Base-by-base conservation (phyloP, 1,139 yeast species). In the Diutina neorugosa region DNA sequence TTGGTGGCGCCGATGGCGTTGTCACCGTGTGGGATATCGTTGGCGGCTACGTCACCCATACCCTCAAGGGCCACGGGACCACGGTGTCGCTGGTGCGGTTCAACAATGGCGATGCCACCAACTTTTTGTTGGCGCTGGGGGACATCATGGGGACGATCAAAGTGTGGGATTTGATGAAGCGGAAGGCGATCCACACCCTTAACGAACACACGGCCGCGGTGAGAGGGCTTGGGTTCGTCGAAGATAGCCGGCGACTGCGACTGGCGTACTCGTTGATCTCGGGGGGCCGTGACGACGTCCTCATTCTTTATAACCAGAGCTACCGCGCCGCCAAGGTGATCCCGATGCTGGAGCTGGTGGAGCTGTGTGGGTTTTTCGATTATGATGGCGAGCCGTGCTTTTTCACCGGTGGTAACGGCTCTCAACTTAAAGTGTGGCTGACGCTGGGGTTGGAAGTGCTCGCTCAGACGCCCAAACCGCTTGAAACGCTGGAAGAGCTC, bases 1-100 rank as follows among this genome's bases (percentile, higher is more conserved):
- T 94, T 62, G 99, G 99, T 52, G 93, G 96, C 51, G 86, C 97
- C 0, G 98, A 94, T 65, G 98, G 98, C 52, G 80, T 82, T 44
- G 86, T 91, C 20, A 84, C 89, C 52, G 96, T 94, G 2, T 90
- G 96, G 86, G 98, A 93, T 66, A 77, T 93, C 50, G 91, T 82
- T 58, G 91, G 91, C 41, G 94, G 95, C 1, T 89, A 78, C 59
- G 80, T 86, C 1, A 93, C 98, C 0, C 98, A 93, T 68, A 84
- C 89, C 18, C 77, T 93, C 57, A 85, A 88, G 65, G 98, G 98
- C 0, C 99, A 94, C 66, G 96, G 96, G 20, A 84, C 95, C n/a
- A 86, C 96, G 6, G 77, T 93, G 49, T 86, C 96, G 55, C 81
- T 95, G 2, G 68, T 93, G 54, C 69, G 73, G 40, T 89, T 93